Evolutionary conservation across 768 basidiomycete genomes (phyloP), one percentile per base, ranked within the genome.

Genomic region (Dioszegia crocea): DNA sequence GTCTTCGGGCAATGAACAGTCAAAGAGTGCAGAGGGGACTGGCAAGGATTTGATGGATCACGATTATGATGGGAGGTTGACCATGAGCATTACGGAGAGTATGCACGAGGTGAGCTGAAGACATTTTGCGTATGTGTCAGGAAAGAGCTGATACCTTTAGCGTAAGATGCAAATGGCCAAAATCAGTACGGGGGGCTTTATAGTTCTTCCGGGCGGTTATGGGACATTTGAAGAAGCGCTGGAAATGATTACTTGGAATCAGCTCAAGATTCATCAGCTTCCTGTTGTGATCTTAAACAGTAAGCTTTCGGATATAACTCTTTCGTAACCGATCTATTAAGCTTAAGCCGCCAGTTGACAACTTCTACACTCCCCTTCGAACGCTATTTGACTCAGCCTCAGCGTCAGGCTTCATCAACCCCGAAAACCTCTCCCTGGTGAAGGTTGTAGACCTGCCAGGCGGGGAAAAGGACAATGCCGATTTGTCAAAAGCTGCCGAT

Each of bases 141-240:
- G 24, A 8, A 17, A 16, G 39, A n/a, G 54, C 53, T 52, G 55
- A 64, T 56, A 75, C 84, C 0, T 89, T 62, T 85, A 92, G 67
- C 85, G 93, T 14, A 97, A 97, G 71, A 81, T 88, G 9, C 85
- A 88, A 73, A 96, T 98, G 92, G 91, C 93, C 0, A 83, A 83
- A 63, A 80, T 87, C 9, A 84, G 84, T 0, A 73, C 77, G 1
- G 81, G 83, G 17, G 92, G 85, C 0, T 99, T 99, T 67, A 79
- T 97, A 46, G 89, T 86, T 11, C 79, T 99, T 19, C 93, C 94
- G 1, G 94, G 94, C 19, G 94, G 94, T 0, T 96, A 85, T 71
- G 94, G 94, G 10, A 97, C 93, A 0, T 89, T 91, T 63, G 96
- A 99, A 78, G 94, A 97, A 83, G 88, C 90, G n/a, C 76, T 96